Conservation (phyloP, 176 grass and related monocot species). For the Oryza officinalis region DNA sequence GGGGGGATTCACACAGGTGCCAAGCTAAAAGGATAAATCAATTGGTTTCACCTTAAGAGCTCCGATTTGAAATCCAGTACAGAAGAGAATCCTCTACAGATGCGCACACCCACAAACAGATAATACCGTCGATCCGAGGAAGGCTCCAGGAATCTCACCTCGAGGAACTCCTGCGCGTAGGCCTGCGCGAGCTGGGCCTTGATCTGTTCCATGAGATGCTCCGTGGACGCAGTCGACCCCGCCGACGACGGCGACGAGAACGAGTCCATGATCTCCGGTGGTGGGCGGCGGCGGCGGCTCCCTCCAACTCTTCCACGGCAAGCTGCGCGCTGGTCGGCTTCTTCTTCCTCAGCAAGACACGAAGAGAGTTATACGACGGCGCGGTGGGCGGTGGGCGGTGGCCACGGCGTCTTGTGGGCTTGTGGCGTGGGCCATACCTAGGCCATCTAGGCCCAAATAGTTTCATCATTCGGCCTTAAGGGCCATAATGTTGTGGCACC, state of each 20-base stretch:
- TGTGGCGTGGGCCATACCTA: background rate
- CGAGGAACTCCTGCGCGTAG: slow-evolving; percentile 61
- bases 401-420: background rate
- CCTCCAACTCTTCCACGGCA: background rate
- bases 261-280: slow-evolving; percentile 39
- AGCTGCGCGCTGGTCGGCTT: background rate
- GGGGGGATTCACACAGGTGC: background rate
- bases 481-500: background rate
- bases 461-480: background rate
- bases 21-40: background rate
- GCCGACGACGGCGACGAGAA: slow-evolving; percentile 53
- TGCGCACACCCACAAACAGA: background rate
- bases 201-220: slow-evolving; percentile 46
- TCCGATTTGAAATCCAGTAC: background rate
- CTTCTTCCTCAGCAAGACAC: background rate
- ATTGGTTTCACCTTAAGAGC: background rate
- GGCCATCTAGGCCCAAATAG: accelerated
- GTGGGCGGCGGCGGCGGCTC: no score
- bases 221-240: slow-evolving; percentile 12
- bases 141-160: slow-evolving; percentile 25
- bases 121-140: background rate
- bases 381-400: background rate
- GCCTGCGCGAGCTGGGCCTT: slow-evolving; percentile 53
- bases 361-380: background rate
- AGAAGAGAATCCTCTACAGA: background rate